Evolutionary conservation across 2,329 filamentous ascomycete species (phyloP).

Genomic region (Pyrenophora seminiperda): DNA sequence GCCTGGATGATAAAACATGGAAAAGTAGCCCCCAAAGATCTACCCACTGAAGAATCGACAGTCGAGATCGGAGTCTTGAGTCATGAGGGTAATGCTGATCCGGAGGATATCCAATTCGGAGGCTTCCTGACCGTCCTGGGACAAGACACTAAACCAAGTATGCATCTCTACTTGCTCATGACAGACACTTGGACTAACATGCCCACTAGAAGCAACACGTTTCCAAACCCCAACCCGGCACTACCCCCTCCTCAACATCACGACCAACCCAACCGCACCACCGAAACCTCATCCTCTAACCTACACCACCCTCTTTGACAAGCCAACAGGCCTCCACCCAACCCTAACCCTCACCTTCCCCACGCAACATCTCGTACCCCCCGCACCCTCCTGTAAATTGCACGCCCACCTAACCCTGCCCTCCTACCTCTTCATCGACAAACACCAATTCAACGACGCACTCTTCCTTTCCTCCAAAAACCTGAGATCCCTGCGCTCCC

Average conservation of each 20-base stretch:
- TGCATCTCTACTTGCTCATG: slow-evolving; percentile 10
- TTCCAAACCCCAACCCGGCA: slow-evolving; percentile 90
- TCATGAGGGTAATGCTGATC: slow-evolving; percentile 66
- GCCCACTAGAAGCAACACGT: slow-evolving; percentile 67
- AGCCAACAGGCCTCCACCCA: slow-evolving; percentile 82
- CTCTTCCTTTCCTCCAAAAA: slow-evolving; percentile 84
- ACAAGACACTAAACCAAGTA: slow-evolving; percentile 70
- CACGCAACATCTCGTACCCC: slow-evolving; percentile 55
- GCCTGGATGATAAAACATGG: slow-evolving; percentile 47
- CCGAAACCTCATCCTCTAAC: slow-evolving; percentile 56
- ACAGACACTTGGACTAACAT: not conserved
- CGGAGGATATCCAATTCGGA: slow-evolving; percentile 76
- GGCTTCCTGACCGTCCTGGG: slow-evolving; percentile 81
- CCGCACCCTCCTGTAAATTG: slow-evolving; percentile 64
- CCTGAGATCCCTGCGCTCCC: slow-evolving; percentile 68
- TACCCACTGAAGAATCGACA: slow-evolving; percentile 52
- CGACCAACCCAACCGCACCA: slow-evolving; percentile 19
- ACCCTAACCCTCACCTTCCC: slow-evolving; percentile 74
- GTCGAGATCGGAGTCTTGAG: slow-evolving; percentile 83
- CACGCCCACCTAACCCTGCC: slow-evolving; percentile 85
- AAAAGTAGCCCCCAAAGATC: not conserved
- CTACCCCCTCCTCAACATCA: slow-evolving; percentile 55
- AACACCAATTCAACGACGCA: slow-evolving; percentile 78
- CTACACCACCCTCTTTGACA: slow-evolving; percentile 69
- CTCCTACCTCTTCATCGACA: slow-evolving; percentile 80